Evolutionary conservation across 352 stramenopile species (phyloP).

Genomic region (Thalassiosira allenii): DNA sequence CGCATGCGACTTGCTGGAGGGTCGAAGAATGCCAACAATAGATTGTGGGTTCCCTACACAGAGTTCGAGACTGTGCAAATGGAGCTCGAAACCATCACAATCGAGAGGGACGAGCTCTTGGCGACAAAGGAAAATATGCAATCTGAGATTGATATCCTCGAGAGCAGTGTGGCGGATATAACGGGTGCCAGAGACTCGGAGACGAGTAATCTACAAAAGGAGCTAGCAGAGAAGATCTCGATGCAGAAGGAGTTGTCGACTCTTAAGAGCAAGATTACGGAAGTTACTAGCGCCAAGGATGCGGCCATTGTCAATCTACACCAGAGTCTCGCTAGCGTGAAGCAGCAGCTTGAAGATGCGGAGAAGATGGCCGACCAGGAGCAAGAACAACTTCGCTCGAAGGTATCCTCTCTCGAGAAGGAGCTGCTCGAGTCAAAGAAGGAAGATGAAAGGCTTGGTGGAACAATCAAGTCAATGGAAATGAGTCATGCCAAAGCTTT

Average conservation of each 20-base stretch:
- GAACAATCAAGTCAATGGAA: background rate
- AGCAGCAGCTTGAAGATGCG: background rate
- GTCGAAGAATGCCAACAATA: too few species aligned
- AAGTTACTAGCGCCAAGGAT: constrained; percentile 25
- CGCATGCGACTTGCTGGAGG: too few species aligned
- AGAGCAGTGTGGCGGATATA: too few species aligned
- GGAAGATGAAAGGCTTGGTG: constrained; percentile 3
- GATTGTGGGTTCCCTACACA: too few species aligned
- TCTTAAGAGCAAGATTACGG: background rate
- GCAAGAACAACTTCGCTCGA: background rate
- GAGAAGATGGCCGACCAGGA: background rate
- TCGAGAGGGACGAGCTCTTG: too few species aligned
- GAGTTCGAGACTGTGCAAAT: too few species aligned
- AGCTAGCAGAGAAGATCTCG: background rate
- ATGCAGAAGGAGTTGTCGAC: constrained; percentile 1
- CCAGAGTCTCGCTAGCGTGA: background rate
- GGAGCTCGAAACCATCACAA: too few species aligned
- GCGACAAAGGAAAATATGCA: too few species aligned
- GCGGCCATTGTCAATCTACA: constrained; percentile 1
- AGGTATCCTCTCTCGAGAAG: constrained; percentile 7
- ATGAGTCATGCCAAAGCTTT: constrained; percentile 1
- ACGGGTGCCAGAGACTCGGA: too few species aligned
- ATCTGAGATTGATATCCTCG: too few species aligned
- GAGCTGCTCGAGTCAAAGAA: constrained; percentile 10
- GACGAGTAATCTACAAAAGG: too few species aligned